Evolutionary conservation across 371 early-diverging fungal species (phyloP).

Genomic region (Neoconidiobolus thromboides): DNA sequence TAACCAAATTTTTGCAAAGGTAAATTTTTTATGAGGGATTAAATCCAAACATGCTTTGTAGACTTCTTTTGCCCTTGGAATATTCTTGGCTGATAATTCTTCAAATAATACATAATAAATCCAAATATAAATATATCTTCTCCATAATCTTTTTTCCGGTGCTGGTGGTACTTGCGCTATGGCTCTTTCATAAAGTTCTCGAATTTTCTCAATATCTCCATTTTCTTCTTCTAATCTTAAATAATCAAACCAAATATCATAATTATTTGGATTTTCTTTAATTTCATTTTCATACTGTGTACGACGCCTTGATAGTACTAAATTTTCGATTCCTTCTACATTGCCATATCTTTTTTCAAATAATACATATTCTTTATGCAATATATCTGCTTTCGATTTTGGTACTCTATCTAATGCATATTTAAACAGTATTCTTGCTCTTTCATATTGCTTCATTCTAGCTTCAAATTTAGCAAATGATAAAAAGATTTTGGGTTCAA

Average conservation of each 20-base stretch:
- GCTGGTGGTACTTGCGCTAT: constrained; percentile 75
- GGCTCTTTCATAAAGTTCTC: constrained; percentile 92
- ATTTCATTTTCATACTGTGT: constrained; percentile 77
- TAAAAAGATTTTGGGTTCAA: constrained; percentile 78
- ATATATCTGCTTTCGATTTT: constrained; percentile 55
- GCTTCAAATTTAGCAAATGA: constrained; percentile 92
- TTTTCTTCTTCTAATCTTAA: constrained; percentile 67
- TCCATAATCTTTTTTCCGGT: constrained; percentile 83
- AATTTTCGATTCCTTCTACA: constrained; percentile 70
- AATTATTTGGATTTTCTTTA: constrained; percentile 59
- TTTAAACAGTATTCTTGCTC: constrained; percentile 88
- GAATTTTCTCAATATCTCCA: constrained; percentile 46
- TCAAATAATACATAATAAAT: constrained; percentile 91
- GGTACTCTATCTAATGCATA: constrained; percentile 79
- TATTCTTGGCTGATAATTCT: constrained; percentile 44
- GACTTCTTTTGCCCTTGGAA: constrained; percentile 64
- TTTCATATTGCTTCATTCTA: constrained; percentile 32
- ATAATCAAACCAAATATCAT: constrained; percentile 93
- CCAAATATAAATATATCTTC: constrained; percentile 96
- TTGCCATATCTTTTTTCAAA: constrained; percentile 94
- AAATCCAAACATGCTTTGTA: constrained; percentile 64
- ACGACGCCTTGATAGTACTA: constrained; percentile 69
- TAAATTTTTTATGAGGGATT: constrained; percentile 84
- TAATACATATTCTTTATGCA: constrained; percentile 79
- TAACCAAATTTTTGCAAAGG: constrained; percentile 94